phyloP scores from a whole-genome alignment of 257 asterid genomes.

The Penstemon davidsonii region DNA sequence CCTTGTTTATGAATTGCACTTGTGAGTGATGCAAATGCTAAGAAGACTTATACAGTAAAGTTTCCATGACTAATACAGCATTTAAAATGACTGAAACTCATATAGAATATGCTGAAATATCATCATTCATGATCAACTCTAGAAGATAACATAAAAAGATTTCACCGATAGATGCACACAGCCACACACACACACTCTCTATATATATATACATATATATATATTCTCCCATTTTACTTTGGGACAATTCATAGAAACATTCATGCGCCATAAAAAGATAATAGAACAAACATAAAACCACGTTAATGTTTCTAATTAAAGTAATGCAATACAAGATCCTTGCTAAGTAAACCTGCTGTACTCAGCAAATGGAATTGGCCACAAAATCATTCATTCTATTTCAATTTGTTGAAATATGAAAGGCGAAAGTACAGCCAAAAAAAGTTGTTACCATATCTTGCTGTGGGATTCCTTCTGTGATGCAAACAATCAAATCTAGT shows the following conservation, averaged over 20 bases:
- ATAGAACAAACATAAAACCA: slow-evolving; percentile 7
- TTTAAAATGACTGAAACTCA: no score
- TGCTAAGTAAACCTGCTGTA: not conserved
- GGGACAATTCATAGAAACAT: no score
- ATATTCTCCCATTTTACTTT: no score
- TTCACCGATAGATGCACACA: no score
- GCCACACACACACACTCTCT: no score
- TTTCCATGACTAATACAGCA: no score
- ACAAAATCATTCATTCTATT: slow-evolving; percentile 12
- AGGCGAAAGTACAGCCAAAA: slow-evolving; percentile 2
- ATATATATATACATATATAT: no score
- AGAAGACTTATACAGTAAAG: not conserved
- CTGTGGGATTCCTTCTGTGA: slow-evolving; percentile 92
- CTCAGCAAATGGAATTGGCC: not conserved
- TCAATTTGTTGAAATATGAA: not conserved
- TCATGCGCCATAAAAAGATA: not conserved
- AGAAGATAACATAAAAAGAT: no score
- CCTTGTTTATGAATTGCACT: not conserved
- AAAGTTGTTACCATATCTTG: slow-evolving; percentile 79
- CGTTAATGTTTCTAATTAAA: not conserved
- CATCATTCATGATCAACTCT: no score
- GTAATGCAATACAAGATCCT: slow-evolving; percentile 7
- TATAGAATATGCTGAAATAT: no score
- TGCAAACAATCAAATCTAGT: slow-evolving; percentile 87
- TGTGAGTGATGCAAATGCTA: not conserved